Evolutionary conservation across 441 rosid species (phyloP), one percentile per base, ranked within the genome.

Genomic region (Erodium texanum): DNA sequence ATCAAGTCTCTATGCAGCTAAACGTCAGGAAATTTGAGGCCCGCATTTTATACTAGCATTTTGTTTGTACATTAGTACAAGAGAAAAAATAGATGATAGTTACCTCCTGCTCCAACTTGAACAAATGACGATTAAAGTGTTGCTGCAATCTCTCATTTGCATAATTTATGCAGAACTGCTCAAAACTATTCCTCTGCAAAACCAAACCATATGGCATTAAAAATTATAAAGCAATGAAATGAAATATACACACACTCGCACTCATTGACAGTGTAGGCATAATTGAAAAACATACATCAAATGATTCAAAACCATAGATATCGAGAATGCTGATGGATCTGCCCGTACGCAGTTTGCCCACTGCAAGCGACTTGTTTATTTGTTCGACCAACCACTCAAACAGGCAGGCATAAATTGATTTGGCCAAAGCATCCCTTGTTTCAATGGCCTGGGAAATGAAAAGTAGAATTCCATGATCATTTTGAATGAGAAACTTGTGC

Each of bases 21-120:
- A 32, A 15, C 41, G 34, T 43, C 58, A 24, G 41, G 56, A 67
- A n/a, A 19, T 68, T 64, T 66, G 38, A 7, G 63, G 63, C 58
- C 66, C 6, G 52, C 19, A 69, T 36, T 64, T 70, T 64, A 27
- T 64, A 65, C 20, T 48, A 16, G 24, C 61, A 54, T 48, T 63
- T 24, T 36, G 61, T 43, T 68, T 67, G 70, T 10, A 12, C 9
- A 43, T 3, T 20, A 62, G 52, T 61, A 24, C 7, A 73, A 69
- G 18, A 58, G 62, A 18, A 20, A 63, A 78, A 22, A 43, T 18
- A 48, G 65, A 72, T 18, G 19, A 8, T 41, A 18, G 45, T 63
- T 84, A 94, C 99, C 96, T 94, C 99, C 76, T 94, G 99, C 85
- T 94, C 98, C 69, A 94, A 80, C 86, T 94, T 94, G 88, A 94